Evolutionary conservation across 371 early-diverging fungal genomes (phyloP).

Genomic region (Paraphysoderma sedebokerense): DNA sequence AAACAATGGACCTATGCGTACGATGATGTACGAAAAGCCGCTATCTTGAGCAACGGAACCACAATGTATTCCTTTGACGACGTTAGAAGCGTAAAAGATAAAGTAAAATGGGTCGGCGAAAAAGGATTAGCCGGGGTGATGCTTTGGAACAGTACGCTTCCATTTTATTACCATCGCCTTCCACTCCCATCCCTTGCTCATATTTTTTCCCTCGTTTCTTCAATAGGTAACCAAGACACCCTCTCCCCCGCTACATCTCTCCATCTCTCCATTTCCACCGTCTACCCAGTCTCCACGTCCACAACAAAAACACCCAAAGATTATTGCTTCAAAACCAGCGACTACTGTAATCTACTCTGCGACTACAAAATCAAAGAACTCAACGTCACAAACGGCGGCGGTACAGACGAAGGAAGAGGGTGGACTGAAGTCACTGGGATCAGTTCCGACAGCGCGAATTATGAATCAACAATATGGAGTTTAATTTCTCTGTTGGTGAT

Average conservation of each 20-base stretch:
- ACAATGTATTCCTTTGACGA: neutral
- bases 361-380: no score
- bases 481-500: no score
- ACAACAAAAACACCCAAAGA: neutral
- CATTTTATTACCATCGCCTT: no score
- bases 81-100: neutral
- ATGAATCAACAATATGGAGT: no score
- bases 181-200: no score
- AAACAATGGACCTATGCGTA: neutral
- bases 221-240: slow-evolving; percentile 1
- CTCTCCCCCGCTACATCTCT: neutral
- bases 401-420: no score
- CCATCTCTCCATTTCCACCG: neutral
- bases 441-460: no score
- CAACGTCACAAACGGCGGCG: no score
- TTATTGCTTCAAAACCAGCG: neutral
- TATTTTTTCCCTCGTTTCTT: no score
- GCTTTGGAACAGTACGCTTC: slow-evolving; percentile 1
- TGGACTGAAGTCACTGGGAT: no score
- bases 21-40: neutral
- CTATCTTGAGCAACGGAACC: neutral
- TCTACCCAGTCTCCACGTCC: neutral
- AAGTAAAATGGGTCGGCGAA: neutral
- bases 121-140: neutral
- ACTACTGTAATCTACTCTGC: neutral